Evolutionary conservation across 768 basidiomycete genomes (phyloP), one percentile per base, ranked within the genome.

Genomic region (Lactarius trivialis): DNA sequence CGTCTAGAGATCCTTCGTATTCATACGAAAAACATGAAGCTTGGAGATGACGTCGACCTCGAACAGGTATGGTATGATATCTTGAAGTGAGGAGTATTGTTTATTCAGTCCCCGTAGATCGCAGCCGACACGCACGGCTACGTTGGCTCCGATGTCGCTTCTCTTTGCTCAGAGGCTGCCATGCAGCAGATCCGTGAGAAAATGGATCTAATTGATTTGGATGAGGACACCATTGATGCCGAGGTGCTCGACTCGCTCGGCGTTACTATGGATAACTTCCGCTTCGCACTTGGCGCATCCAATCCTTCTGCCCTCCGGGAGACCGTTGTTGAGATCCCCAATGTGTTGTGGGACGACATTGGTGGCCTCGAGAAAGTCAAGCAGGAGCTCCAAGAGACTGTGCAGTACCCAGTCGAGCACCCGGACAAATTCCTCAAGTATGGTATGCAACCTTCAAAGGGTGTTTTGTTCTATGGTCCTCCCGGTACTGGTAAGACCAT

Each of bases 361-460:
- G 97, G 97, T 85, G 97, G 97, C 78, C 85, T 99, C 77, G 95
- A 97, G 63, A 98, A 98, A 77, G 97, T 99, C 89, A 98, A 99
- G 80, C 85, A 84, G 77, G 97, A 99, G 77, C 81, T 99, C 58
- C 97, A 99, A 74, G 97, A 99, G 78, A 99, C 97, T 12, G 96
- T 99, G 0, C 96, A 98, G 73, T 99, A 99, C 80, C 97, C 97
- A 56, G 97, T 98, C 75, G 97, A 99, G 76, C 97, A 98, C 73
- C 97, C 97, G 64, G 97, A 99, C 75, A 99, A 99, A 80, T 99
- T 98, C 93, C 82, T 99, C 88, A 99, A 99, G 81, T 99, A 99
- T 71, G 97, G 97, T 68, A 98, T 99, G 97, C 93, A 93, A 30
- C 96, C 97, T 5, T 96, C 93, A 36, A 98, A 98, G 80, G 97